phyloP scores from a whole-genome alignment of 2,329 filamentous ascomycete species.

The Colletotrichum acutatum region DNA sequence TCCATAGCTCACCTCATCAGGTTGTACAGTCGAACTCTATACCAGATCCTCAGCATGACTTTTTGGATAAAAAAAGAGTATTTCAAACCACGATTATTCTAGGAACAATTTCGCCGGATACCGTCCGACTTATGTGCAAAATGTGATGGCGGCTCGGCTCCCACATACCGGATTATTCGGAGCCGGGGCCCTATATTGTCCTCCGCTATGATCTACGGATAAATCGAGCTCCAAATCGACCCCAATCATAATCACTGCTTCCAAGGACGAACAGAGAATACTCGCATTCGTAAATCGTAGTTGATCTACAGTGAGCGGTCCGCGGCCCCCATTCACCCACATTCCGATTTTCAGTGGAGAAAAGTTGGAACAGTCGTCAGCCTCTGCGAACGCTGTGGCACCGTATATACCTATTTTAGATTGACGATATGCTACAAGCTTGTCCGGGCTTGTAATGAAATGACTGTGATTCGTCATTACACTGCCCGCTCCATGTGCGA shows the following conservation, averaged over 20 bases:
- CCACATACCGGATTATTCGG: too few species aligned
- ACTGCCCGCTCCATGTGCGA: background rate
- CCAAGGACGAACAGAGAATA: background rate
- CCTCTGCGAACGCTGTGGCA: background rate
- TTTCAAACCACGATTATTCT: too few species aligned
- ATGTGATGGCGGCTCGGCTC: too few species aligned
- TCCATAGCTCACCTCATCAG: too few species aligned
- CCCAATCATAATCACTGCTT: background rate
- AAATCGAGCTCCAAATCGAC: too few species aligned
- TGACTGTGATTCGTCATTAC: background rate
- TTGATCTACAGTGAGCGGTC: background rate
- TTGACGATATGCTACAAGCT: background rate
- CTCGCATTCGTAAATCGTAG: background rate
- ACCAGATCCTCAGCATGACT: too few species aligned
- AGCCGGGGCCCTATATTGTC: too few species aligned
- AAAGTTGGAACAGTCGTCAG: background rate
- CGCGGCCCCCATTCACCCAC: background rate
- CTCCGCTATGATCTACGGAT: too few species aligned
- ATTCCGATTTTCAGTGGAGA: background rate
- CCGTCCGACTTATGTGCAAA: too few species aligned
- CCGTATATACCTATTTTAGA: background rate
- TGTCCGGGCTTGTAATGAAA: background rate
- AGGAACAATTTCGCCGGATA: too few species aligned
- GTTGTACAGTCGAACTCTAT: too few species aligned
- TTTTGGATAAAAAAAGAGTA: too few species aligned